Evolutionary conservation across 805 yeast genomes (phyloP), one percentile per base, ranked within the genome.

Genomic region (Metschnikowia matae): DNA sequence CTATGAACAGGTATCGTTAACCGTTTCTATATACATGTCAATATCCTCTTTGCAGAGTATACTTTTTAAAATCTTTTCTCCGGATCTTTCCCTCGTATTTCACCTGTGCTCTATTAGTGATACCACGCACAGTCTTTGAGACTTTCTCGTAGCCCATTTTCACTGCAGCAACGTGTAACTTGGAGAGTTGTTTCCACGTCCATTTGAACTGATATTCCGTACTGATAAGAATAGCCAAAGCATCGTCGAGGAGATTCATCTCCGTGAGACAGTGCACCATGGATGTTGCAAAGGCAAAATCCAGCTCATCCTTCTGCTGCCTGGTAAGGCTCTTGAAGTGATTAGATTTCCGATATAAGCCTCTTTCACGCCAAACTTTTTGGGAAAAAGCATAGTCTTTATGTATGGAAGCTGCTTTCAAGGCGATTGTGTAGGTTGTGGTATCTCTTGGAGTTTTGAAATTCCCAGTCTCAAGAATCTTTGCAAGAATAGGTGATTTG

Each of bases 321-420:
- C 68, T 58, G 0, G 71, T 45, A 15, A 81, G 60, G 0, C 50
- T 35, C 46, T 73, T 78, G 71, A 86, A 90, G 2, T 56, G 54
- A 0, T 43, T 21, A 0, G 87, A 74, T 51, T 80, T 80, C 46
- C 97, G 73, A 67, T 77, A 89, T 20, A 63, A 53, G 2, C 97
- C 97, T 59, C 97, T 79, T 60, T 87, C 96, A 2, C 68, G 65
- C 96, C 96, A 90, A 1, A 87, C 71, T 23, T 68, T 65, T 49
- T 81, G 82, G 3, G 90, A 91, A 61, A 85, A 80, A 0, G 71
- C 72, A 38, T 75, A 64, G 58, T 84, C 78, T 37, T 75, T 72
- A 60, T 79, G 79, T 43, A 73, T 70, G 11, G 77, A 76, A 1
- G 92, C 87, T 0, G 92, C 92, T 50, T 78, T 74, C 59, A 89